Conservation (phyloP, 257 asterid genomes). For the Solanum ahanhuiri region DNA sequence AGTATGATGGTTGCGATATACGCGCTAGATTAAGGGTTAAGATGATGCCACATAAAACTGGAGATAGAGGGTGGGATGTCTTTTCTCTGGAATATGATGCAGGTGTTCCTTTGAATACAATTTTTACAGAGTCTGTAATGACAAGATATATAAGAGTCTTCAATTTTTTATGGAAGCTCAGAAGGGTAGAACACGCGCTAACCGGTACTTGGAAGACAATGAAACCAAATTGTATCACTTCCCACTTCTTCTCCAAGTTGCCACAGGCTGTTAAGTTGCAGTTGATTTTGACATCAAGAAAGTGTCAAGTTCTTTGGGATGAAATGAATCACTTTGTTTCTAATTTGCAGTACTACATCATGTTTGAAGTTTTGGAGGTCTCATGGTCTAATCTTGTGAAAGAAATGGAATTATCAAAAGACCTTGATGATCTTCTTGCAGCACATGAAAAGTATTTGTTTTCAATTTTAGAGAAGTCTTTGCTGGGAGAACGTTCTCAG, state of each 20-base stretch:
- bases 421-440: constrained; percentile 82
- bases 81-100: constrained; percentile 95
- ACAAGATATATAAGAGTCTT: constrained; percentile 74
- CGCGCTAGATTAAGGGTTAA: constrained; percentile 87
- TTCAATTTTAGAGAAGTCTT: constrained; percentile 90
- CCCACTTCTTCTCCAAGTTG: constrained; percentile 59
- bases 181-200: constrained; percentile 91
- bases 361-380: constrained; percentile 96
- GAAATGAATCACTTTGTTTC: constrained; percentile 98
- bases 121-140: constrained; percentile 92
- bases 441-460: constrained; percentile 87
- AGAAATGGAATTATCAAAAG: constrained; percentile 88
- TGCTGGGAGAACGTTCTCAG: constrained; percentile 83
- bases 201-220: constrained; percentile 92
- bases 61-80: constrained; percentile 99
- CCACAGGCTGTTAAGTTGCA: constrained; percentile 69
- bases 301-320: constrained; percentile 97
- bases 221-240: constrained; percentile 93
- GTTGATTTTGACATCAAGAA: constrained; percentile 78
- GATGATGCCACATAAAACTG: constrained; percentile 91
- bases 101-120: constrained; percentile 75
- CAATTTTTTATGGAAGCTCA: constrained; percentile 94
- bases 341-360: constrained; percentile 90
- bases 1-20: constrained; percentile 85
- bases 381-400: constrained; percentile 85